phyloP scores from a whole-genome alignment of 768 basidiomycete genomes.

The Leucocoprinus leucothites region DNA sequence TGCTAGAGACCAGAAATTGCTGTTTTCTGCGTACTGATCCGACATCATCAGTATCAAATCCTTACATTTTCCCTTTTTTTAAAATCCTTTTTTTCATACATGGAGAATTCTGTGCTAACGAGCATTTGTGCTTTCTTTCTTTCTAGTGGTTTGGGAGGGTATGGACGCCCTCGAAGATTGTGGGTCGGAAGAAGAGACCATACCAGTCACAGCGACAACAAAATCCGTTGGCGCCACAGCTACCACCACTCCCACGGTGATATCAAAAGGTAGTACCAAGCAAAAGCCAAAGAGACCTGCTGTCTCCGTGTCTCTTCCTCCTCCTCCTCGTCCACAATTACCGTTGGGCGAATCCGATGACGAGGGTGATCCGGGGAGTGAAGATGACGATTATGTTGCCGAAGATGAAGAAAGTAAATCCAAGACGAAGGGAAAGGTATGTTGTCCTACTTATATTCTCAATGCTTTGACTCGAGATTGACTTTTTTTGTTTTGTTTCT shows the following conservation, averaged over 20 bases:
- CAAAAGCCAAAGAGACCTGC: constrained; percentile 25
- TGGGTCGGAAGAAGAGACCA: constrained; percentile 23
- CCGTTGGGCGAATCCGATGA: constrained; percentile 45
- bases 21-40: too few species aligned
- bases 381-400: constrained; percentile 58
- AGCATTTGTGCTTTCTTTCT: constrained; percentile 9
- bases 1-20: too few species aligned
- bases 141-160: constrained; percentile 73
- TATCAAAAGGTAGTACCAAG: neutral
- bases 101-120: too few species aligned
- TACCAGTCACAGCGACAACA: neutral
- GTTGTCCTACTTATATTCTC: too few species aligned
- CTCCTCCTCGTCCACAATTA: constrained; percentile 3
- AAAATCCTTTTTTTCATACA: too few species aligned
- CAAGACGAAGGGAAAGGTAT: constrained; percentile 41
- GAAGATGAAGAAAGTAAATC: constrained; percentile 31
- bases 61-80: neutral
- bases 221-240: constrained; percentile 17
- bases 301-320: constrained; percentile 15
- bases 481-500: constrained; percentile 11
- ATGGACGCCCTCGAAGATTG: constrained; percentile 52
- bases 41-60: too few species aligned
- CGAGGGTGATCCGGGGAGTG: constrained; percentile 47
- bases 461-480: too few species aligned
- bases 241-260: constrained; percentile 4